phyloP scores from a whole-genome alignment of 2,329 filamentous ascomycete species.

The Ascomycota sp. region DNA sequence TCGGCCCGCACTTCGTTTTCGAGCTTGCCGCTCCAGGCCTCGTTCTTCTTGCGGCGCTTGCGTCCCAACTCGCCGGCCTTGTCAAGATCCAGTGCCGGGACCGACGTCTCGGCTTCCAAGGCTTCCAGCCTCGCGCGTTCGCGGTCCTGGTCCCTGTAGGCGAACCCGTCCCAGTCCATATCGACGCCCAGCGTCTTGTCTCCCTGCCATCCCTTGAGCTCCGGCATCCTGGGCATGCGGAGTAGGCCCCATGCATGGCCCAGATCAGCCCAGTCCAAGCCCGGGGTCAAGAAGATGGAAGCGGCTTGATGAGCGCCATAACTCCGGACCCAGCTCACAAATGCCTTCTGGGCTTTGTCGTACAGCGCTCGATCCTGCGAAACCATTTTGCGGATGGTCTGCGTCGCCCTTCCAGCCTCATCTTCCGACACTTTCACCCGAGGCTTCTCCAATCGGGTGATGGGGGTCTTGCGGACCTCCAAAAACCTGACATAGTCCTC shows the following conservation, averaged over 20 bases:
- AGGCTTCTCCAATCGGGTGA: slow-evolving; percentile 39
- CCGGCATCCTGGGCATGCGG: slow-evolving; percentile 82
- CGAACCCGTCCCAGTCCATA: slow-evolving; percentile 46
- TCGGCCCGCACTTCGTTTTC: slow-evolving; percentile 41
- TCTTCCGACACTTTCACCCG: slow-evolving; percentile 33
- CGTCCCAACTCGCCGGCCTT: slow-evolving; percentile 24
- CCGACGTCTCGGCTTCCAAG: slow-evolving; percentile 26
- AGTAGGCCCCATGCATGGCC: slow-evolving; percentile 73
- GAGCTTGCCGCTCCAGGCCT: slow-evolving; percentile 54
- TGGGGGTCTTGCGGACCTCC: slow-evolving; percentile 70
- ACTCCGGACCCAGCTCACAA: slow-evolving; percentile 81
- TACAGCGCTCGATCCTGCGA: slow-evolving; percentile 37
- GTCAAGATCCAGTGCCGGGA: slow-evolving; percentile 15
- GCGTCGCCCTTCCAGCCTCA: slow-evolving; percentile 36
- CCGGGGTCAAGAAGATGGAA: slow-evolving; percentile 69
- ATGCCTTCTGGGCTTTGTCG: slow-evolving; percentile 77
- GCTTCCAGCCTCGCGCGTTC: slow-evolving; percentile 44
- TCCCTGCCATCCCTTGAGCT: slow-evolving; percentile 53
- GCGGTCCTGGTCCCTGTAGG: slow-evolving; percentile 51
- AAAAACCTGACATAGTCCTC: slow-evolving; percentile 82
- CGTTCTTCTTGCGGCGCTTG: slow-evolving; percentile 37
- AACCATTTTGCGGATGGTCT: slow-evolving; percentile 40
- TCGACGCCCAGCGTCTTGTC: slow-evolving; percentile 41
- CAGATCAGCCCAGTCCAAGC: slow-evolving; percentile 70
- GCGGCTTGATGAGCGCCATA: slow-evolving; percentile 82